Evolutionary conservation across 2,329 filamentous ascomycete species (phyloP).

Genomic region (Colletotrichum theobromicola): DNA sequence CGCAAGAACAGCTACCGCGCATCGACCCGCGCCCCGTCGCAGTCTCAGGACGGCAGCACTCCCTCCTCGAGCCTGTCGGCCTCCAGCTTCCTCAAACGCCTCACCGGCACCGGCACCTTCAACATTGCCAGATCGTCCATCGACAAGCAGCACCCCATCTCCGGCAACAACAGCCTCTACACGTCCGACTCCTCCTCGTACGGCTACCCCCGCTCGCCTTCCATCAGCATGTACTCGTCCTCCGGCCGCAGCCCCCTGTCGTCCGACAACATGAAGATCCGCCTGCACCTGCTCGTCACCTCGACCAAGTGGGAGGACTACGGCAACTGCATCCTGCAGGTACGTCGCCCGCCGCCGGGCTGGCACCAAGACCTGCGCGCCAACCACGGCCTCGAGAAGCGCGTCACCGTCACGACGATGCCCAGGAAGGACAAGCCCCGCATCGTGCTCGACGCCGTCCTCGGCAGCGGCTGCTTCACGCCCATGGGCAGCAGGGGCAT

Average conservation of each 20-base stretch:
- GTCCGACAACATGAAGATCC: constrained; percentile 82
- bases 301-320: constrained; percentile 89
- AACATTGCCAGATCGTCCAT: constrained; percentile 84
- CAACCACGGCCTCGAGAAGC: constrained; percentile 78
- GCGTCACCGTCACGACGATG: constrained; percentile 78
- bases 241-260: constrained; percentile 62
- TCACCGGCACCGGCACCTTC: constrained; percentile 76
- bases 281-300: constrained; percentile 80
- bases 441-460: constrained; percentile 79
- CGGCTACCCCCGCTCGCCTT: constrained; percentile 59
- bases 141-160: constrained; percentile 55
- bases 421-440: constrained; percentile 66
- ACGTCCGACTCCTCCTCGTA: constrained; percentile 60
- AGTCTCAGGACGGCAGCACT: constrained; percentile 75
- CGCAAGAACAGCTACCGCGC: constrained; percentile 70
- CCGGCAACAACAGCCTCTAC: constrained; percentile 65
- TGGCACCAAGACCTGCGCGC: constrained; percentile 63
- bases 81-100: constrained; percentile 77
- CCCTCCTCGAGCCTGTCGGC: constrained; percentile 67
- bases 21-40: constrained; percentile 64
- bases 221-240: constrained; percentile 58
- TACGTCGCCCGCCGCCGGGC: constrained; percentile 74
- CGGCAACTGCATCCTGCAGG: constrained; percentile 82
- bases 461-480: constrained; percentile 85
- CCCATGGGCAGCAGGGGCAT: constrained; percentile 85